These are phyloP conservation scores for Aspergillus steynii DNA, from an alignment of 495 filamentous ascomycete species.

Conservation along the genomic window DNA sequence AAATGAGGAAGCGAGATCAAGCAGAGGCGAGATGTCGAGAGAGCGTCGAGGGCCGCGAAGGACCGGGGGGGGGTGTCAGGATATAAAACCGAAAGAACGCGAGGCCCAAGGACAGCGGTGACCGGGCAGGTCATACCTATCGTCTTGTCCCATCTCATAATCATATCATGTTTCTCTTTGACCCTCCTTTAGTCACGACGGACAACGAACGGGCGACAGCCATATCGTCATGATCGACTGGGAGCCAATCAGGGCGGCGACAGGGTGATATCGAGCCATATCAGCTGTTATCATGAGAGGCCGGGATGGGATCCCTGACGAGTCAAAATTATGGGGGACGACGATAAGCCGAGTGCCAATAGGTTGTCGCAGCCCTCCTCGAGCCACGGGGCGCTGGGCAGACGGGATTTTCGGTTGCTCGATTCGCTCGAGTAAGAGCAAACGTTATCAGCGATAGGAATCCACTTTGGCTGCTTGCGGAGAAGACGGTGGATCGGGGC, in stretches of 20 bases:
- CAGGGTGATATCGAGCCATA: neutral
- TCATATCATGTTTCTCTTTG: neutral
- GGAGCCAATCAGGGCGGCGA: neutral
- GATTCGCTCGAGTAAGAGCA: slow-evolving; percentile 26
- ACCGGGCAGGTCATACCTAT: too few relatives aligned
- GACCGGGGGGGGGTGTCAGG: neutral
- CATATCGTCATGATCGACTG: neutral
- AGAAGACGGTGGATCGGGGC: neutral
- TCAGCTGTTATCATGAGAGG: slow-evolving; percentile 1
- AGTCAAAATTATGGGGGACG: slow-evolving; percentile 2
- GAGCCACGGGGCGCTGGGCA: neutral
- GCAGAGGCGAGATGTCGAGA: neutral
- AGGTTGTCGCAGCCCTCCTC: slow-evolving; percentile 22
- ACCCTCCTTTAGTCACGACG: neutral
- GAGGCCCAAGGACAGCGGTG: neutral
- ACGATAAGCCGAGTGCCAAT: neutral
- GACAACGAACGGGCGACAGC: neutral
- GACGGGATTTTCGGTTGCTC: slow-evolving; percentile 21
- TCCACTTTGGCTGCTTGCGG: slow-evolving; percentile 9
- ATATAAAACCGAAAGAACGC: neutral
- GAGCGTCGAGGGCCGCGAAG: neutral
- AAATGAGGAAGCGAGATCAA: neutral
- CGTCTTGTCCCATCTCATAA: neutral
- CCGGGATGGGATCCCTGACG: neutral
- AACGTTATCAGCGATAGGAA: slow-evolving; percentile 23